A percentile compares a stretch with the other conserved stretches of the same genome.
Evolutionary conservation across 2,329 filamentous ascomycete species (phyloP).

Genomic region (Claviceps maximensis): DNA sequence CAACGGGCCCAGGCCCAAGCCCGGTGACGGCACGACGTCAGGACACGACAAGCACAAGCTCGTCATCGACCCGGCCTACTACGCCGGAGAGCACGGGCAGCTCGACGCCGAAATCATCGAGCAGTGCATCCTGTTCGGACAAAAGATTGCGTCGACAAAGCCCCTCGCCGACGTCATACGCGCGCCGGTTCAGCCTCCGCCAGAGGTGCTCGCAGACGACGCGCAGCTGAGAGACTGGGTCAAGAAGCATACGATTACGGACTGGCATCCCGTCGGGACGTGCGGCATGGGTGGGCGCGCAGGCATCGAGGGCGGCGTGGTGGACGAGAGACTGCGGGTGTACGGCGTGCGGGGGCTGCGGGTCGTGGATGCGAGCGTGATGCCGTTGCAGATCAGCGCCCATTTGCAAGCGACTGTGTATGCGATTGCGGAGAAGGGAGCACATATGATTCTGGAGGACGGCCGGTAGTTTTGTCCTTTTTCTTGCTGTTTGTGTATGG

Average conservation of each 20-base stretch:
- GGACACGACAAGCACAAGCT: constrained; percentile 18
- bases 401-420: constrained; percentile 18
- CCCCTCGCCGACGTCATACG: constrained; percentile 26
- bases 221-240: constrained; percentile 15
- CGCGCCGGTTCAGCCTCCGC: constrained; percentile 13
- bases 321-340: constrained; percentile 14
- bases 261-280: constrained; percentile 28
- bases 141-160: constrained; percentile 23
- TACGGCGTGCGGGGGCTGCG: constrained; percentile 13
- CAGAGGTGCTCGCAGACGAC: constrained; percentile 8
- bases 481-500: too few species aligned
- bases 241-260: constrained; percentile 16
- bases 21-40: constrained; percentile 5
- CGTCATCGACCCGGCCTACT: constrained; percentile 30
- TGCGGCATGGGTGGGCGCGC: constrained; percentile 20
- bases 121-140: constrained; percentile 24
- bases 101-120: constrained; percentile 31
- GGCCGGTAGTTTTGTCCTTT: not conserved
- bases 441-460: constrained; percentile 17
- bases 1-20: too few species aligned
- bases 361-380: constrained; percentile 14
- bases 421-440: constrained; percentile 20
- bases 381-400: constrained; percentile 15
- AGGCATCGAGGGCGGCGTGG: constrained; percentile 18
- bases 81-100: constrained; percentile 22